Percentiles rank a stretch among this genome's conserved stretches.
These are phyloP conservation scores for Cadophora sp. DNA, from an alignment of 2,329 filamentous ascomycete species.

Conservation along the genomic window DNA sequence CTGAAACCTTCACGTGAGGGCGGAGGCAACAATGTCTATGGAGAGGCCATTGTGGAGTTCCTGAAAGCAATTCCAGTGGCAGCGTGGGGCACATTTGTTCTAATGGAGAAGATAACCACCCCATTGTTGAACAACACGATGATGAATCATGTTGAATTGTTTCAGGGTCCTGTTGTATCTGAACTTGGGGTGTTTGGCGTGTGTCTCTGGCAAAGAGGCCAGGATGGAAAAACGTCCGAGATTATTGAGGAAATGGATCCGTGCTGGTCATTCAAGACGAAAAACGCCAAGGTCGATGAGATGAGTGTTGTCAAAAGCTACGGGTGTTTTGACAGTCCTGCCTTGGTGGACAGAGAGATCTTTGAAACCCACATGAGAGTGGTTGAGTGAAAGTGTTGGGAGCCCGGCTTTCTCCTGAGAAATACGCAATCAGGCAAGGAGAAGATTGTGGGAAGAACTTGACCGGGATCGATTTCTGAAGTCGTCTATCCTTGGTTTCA, in stretches of 20 bases:
- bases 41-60: too few species aligned
- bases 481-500: slow-evolving; percentile 1
- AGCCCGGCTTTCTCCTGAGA: too few species aligned
- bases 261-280: background rate
- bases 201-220: background rate
- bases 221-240: background rate
- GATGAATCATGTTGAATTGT: too few species aligned
- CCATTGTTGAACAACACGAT: too few species aligned
- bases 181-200: background rate
- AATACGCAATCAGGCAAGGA: background rate
- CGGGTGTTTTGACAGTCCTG: background rate
- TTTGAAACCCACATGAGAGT: too few species aligned
- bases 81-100: too few species aligned
- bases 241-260: background rate
- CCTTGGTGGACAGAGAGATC: background rate
- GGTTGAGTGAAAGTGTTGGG: too few species aligned
- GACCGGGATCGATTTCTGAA: background rate
- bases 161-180: background rate
- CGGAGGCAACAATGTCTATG: too few species aligned
- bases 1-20: too few species aligned
- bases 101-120: too few species aligned
- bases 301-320: background rate
- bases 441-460: background rate
- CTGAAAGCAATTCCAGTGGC: too few species aligned
- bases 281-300: background rate